phyloP scores from a whole-genome alignment of 345 rosid species.

The Gossypium australe region DNA sequence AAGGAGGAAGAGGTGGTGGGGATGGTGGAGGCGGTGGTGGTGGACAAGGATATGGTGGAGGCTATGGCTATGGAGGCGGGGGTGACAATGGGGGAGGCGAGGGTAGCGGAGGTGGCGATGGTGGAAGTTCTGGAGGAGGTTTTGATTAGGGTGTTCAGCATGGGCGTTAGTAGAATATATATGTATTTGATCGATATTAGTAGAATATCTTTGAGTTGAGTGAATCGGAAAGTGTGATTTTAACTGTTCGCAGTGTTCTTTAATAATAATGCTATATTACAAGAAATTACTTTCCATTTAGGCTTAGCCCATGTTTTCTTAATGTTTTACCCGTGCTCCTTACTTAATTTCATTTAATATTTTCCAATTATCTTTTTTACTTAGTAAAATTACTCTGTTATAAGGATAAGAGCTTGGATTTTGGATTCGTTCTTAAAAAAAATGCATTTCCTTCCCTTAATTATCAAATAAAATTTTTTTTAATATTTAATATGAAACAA shows the following conservation, averaged over 20 bases:
- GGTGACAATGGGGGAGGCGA: background rate
- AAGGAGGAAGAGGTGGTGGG: background rate
- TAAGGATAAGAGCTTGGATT: no score
- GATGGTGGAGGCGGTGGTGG: background rate
- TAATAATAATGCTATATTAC: background rate
- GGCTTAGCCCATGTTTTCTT: no score
- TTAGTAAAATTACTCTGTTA: no score
- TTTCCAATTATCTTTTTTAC: no score
- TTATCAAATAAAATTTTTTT: no score
- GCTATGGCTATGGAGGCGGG: background rate
- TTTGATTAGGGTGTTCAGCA: background rate
- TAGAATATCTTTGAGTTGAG: background rate
- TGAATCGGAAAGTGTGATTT: background rate
- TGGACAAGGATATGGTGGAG: background rate
- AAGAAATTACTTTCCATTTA: background rate
- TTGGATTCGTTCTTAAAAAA: no score
- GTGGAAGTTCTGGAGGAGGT: background rate
- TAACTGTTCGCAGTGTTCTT: background rate
- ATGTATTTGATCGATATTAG: background rate
- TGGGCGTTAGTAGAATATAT: background rate
- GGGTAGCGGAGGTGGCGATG: background rate
- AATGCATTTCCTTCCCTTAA: no score
- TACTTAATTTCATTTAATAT: no score
- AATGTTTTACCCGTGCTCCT: no score
- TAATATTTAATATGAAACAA: no score